A percentile compares a stretch with the other conserved stretches of the same genome.
phyloP scores from a whole-genome alignment of 2,329 filamentous ascomycete genomes.

The Verticillium isaacii region DNA sequence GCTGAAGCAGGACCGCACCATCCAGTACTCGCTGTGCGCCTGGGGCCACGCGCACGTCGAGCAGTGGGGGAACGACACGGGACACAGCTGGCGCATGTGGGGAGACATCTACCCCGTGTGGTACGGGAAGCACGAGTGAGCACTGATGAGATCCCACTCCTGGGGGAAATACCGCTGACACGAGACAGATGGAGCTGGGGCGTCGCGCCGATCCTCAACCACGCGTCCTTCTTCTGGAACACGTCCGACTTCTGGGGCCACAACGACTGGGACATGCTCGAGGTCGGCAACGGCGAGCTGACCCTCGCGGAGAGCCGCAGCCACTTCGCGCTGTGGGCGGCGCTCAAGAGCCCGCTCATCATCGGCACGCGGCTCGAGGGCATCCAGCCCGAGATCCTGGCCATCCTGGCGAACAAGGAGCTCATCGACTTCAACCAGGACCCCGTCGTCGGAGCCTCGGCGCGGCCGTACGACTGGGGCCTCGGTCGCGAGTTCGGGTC shows the following conservation, averaged over 20 bases:
- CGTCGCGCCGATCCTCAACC: constrained; percentile 37
- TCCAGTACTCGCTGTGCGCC: constrained; percentile 47
- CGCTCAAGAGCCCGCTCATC: constrained; percentile 44
- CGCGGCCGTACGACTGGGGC: constrained; percentile 42
- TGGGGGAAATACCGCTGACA: not conserved
- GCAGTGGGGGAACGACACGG: constrained; percentile 42
- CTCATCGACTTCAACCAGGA: constrained; percentile 42
- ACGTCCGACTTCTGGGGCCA: constrained; percentile 42
- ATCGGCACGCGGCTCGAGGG: constrained; percentile 37
- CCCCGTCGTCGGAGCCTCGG: constrained; percentile 31
- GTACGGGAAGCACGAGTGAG: constrained; percentile 18
- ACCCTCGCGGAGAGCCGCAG: constrained; percentile 39
- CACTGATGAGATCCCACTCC: not conserved
- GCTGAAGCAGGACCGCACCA: constrained; percentile 34
- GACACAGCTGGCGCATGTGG: constrained; percentile 41
- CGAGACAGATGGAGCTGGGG: constrained; percentile 13
- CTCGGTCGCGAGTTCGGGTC: constrained; percentile 40
- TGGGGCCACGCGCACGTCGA: constrained; percentile 48
- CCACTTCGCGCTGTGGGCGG: constrained; percentile 48
- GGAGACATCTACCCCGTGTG: constrained; percentile 34
- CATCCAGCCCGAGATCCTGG: constrained; percentile 28
- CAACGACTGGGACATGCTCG: constrained; percentile 46
- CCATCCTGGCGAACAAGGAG: constrained; percentile 35
- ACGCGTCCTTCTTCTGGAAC: constrained; percentile 40
- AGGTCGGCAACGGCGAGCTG: constrained; percentile 44